Base-by-base conservation (phyloP, 345 rosid species). In the Raphanus raphanistrum region DNA sequence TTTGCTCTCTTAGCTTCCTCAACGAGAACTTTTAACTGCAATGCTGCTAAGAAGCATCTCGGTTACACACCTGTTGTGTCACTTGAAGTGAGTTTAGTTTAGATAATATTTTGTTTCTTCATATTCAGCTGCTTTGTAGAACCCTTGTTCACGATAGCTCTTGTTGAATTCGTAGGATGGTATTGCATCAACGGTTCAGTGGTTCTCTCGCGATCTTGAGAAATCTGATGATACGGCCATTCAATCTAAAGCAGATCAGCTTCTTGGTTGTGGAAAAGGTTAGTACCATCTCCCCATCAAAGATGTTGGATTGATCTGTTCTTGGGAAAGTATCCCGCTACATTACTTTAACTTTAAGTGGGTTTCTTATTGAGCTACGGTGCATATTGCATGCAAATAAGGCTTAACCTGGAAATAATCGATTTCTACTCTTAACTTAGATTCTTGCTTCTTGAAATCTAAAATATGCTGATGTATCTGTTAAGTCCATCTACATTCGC, bases 231-330 rank as follows among this genome's bases (percentile, higher is more conserved):
- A 85, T 73, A 72, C 69, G 6, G 45, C 76, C 43, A 86, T 67
- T 67, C 85, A 68, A 52, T 92, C 98, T 58, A 92, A 88, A 77
- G 94, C 80, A 67, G 90, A 92, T 59, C 89, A 84, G 88, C 78
- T 94, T 79, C 87, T 92, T 11, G 98, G 98, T 6, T 50, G 90
- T 38, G 98, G 98, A 71, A 88, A 86, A 92, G 98, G 98, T 92
- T 76, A 66, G 87, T 74, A 25, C 63, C 67, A 48, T 66, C 57
- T 82, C 70, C 45, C 61, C 25, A 11, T 1, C 15, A 63, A 43
- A 16, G 41, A 38, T 62, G 3, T 32, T 60, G 4, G 61, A 38
- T 68, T 17, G 35, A 43, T 25, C 16, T 58, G 69, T 59, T 70
- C 25, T 25, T 71, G 41, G 33, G 25, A 57, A 69, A 55, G 31